These are phyloP conservation scores for Rutstroemia sydowiana DNA, from an alignment of 2,329 filamentous ascomycete species.

Conservation along the genomic window DNA sequence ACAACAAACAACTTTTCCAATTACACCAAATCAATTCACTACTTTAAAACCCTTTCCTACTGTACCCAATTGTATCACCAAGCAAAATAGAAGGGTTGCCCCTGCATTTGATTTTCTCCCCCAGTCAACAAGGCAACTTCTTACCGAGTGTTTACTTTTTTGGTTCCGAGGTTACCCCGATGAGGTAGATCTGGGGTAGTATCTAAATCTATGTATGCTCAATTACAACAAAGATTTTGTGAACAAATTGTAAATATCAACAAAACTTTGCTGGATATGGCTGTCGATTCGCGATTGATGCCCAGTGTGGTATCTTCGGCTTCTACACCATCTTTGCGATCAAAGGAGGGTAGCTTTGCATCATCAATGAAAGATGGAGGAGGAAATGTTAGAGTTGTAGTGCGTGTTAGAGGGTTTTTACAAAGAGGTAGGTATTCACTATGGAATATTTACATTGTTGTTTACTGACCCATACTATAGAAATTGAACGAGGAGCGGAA, in stretches of 20 bases:
- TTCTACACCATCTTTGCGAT: conserved; percentile 71
- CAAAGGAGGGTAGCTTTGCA: conserved; percentile 59
- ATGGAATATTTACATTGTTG: background rate
- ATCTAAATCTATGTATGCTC: conserved; percentile 22
- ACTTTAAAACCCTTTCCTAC: too few relatives aligned
- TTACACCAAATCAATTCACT: too few relatives aligned
- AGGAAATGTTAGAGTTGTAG: conserved; percentile 76
- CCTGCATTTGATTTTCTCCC: too few relatives aligned
- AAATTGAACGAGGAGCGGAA: conserved; percentile 70
- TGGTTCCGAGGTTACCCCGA: background rate
- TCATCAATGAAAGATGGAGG: conserved; percentile 47
- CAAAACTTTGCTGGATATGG: conserved; percentile 34
- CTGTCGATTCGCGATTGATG: conserved; percentile 38
- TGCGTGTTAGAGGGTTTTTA: conserved; percentile 72
- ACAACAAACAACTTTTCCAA: too few relatives aligned
- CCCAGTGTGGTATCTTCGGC: conserved; percentile 53
- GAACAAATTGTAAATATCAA: conserved; percentile 23
- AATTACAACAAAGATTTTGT: conserved; percentile 22
- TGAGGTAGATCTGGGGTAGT: background rate
- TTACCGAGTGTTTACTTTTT: background rate
- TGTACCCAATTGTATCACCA: too few relatives aligned
- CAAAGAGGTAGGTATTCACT: conserved; percentile 54
- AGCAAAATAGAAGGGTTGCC: too few relatives aligned
- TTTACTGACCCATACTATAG: conserved; percentile 39
- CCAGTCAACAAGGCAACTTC: background rate